phyloP scores from a whole-genome alignment of 2,329 filamentous ascomycete species.

The Xylaria digitata region DNA sequence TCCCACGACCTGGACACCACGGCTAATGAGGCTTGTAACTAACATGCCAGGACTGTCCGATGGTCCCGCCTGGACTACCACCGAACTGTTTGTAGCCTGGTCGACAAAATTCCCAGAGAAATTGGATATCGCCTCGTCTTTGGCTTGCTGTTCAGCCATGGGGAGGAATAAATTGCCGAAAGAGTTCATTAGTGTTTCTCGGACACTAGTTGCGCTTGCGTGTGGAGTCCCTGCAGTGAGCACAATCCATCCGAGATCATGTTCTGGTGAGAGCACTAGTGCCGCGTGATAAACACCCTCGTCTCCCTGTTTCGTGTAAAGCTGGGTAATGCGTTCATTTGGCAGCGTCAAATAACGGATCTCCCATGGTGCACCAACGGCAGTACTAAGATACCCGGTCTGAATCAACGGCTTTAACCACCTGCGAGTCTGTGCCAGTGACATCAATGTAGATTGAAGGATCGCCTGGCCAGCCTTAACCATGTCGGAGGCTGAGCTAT shows the following conservation, averaged over 20 bases:
- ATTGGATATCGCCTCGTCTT: constrained; percentile 26
- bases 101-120: constrained; percentile 32
- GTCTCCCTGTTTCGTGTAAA: constrained; percentile 42
- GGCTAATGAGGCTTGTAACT: constrained; percentile 22
- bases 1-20: constrained; percentile 33
- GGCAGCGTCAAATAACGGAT: constrained; percentile 38
- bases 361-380: constrained; percentile 48
- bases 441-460: constrained; percentile 38
- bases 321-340: constrained; percentile 28
- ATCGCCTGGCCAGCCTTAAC: constrained; percentile 44
- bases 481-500: constrained; percentile 41
- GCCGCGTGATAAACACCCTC: constrained; percentile 35
- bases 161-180: constrained; percentile 35
- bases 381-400: constrained; percentile 35
- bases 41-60: constrained; percentile 22
- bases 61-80: constrained; percentile 14
- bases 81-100: constrained; percentile 32
- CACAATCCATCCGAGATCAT: constrained; percentile 38
- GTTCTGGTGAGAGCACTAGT: constrained; percentile 37
- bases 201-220: constrained; percentile 11
- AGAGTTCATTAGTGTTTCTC: constrained; percentile 30
- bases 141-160: constrained; percentile 31
- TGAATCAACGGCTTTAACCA: constrained; percentile 45
- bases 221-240: constrained; percentile 28
- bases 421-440: constrained; percentile 41